A percentile compares a stretch with the other conserved stretches of the same genome.
phyloP scores from a whole-genome alignment of 176 grass and related monocot genomes.

The Aegilops longissima region DNA sequence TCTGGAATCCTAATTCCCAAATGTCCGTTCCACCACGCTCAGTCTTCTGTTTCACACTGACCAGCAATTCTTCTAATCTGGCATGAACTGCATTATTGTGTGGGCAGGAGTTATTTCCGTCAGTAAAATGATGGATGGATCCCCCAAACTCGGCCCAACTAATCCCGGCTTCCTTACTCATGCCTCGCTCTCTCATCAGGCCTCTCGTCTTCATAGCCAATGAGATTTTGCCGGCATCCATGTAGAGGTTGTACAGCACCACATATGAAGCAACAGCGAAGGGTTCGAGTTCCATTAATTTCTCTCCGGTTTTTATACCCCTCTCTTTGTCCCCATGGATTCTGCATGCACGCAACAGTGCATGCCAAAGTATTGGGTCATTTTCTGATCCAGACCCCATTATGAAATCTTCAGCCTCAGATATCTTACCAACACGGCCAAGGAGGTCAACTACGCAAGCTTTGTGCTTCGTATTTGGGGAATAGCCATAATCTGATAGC shows the following conservation, averaged over 20 bases:
- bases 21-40: conserved; percentile 25
- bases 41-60: conserved; percentile 54
- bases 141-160: conserved; percentile 68
- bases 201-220: conserved; percentile 86
- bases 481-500: conserved; percentile 48
- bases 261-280: conserved; percentile 60
- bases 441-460: conserved; percentile 72
- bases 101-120: conserved; percentile 30
- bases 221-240: conserved; percentile 70
- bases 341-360: conserved; percentile 57
- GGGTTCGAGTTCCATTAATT: conserved; percentile 61
- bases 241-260: conserved; percentile 70
- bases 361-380: conserved; percentile 50
- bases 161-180: conserved; percentile 44
- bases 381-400: conserved; percentile 49
- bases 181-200: conserved; percentile 74
- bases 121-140: conserved; percentile 45
- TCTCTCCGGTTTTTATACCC: conserved; percentile 44
- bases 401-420: conserved; percentile 65
- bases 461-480: conserved; percentile 42
- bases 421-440: conserved; percentile 51
- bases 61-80: conserved; percentile 45
- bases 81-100: conserved; percentile 27
- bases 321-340: conserved; percentile 64
- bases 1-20: conserved; percentile 63